Evolutionary conservation across 1,284 basidiomycete species (phyloP), one percentile per base, ranked within the genome.

Genomic region (Cerrena zonata): DNA sequence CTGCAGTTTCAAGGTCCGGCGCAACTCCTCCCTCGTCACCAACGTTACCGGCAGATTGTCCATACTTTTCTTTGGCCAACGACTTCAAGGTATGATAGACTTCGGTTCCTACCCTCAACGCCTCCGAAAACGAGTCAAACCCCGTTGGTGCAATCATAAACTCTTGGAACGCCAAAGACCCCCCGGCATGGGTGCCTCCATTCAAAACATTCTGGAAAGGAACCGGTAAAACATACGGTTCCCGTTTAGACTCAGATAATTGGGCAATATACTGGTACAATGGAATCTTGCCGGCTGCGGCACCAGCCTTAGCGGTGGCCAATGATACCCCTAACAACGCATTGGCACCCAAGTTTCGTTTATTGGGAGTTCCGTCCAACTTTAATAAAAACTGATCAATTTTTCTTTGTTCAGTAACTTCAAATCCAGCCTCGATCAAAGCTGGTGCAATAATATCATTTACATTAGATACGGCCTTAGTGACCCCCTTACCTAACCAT

Each of bases 11-110:
- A 57, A 99, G 94, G 75, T 98, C 98, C 66, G 96, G 96, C 26
- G 96, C 96, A 65, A 99, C 99, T 58, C 96, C 96, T 77, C 96
- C 96, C 80, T 99, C 96, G 67, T 99, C 96, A 79, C 96, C 96
- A 64, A 99, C 96, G 72, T 99, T 99, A 72, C 92, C 92, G 61
- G 96, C 94, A 94, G 58, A 15, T 37, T 27, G 97, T 59, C 96
- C 96, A 76, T 99, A 99, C 78, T 98, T 97, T 73, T 90, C 88
- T 71, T 86, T 89, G 79, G 99, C 99, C 69, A 99, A 95, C 81
- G 94, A 96, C 82, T 99, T 99, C 69, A 99, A 80, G 61, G 86
- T 89, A 82, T 98, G 95, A 80, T 98, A 99, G 38, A 91, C 93
- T 79, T 99, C 96, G 21, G 94, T 90, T 58, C 96, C 96, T 61